These are phyloP conservation scores for Floccularia luteovirens DNA, from an alignment of 768 basidiomycete genomes.

Conservation along the genomic window DNA sequence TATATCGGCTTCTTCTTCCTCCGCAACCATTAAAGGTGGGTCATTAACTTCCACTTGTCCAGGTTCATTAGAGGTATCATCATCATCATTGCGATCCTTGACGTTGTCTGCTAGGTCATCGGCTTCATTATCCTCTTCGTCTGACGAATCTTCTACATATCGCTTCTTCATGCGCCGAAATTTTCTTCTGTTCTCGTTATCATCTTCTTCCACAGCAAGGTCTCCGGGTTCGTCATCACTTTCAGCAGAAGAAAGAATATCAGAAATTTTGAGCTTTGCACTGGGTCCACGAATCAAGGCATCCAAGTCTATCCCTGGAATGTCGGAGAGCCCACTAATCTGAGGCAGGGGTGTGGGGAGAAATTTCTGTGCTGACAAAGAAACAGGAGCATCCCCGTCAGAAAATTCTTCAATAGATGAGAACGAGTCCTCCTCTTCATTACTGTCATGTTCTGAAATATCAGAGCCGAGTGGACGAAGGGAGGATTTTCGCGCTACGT, in stretches of 20 bases:
- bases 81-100: neutral
- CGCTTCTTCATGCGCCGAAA: conserved; percentile 4
- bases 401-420: too few species aligned
- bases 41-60: too few species aligned
- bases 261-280: conserved; percentile 17
- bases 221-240: conserved; percentile 34
- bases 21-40: too few species aligned
- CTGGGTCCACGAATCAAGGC: conserved; percentile 31
- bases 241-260: conserved; percentile 31
- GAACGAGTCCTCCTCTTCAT: too few species aligned
- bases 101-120: conserved; percentile 6
- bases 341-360: neutral
- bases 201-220: conserved; percentile 25
- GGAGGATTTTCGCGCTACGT: too few species aligned
- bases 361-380: too few species aligned
- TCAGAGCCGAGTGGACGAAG: too few species aligned
- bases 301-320: conserved; percentile 25
- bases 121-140: conserved; percentile 29
- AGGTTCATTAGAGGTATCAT: too few species aligned
- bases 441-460: too few species aligned
- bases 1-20: too few species aligned
- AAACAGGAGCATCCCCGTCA: too few species aligned
- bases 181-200: conserved; percentile 15
- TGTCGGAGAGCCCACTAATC: conserved; percentile 10
- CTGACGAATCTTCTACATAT: conserved; percentile 18